Base-by-base conservation (phyloP, 768 basidiomycete genomes). In the Boletus subcaerulescens region DNA sequence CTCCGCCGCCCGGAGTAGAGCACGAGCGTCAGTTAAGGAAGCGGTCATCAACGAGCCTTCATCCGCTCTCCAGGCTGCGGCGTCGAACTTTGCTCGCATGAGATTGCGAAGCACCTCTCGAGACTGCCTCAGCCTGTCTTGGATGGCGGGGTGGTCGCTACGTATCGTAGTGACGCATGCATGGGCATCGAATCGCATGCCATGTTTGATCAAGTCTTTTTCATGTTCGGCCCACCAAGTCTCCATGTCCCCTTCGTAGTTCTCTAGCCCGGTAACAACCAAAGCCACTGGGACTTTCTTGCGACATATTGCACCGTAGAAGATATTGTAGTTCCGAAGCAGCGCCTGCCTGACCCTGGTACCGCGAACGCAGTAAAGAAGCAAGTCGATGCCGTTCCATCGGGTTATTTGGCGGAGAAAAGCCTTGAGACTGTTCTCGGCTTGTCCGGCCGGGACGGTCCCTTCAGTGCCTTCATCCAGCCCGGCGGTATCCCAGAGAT, bases 121-220 rank as follows among this genome's bases (percentile, higher is more conserved):
- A 44, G 66, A 67, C 14, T 62, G 58, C 40, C 45, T 33, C 24
- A 58, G 38, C 24, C 66, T 55, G 22, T 10, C 7, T 51, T 67
- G 65, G 45, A 67, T 62, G 29, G 62, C 62, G 20, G 65, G 57
- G 44, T 67, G 55, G 44, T 67, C 57, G 45, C 60, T 67, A 18
- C 11, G 58, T n/a, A 60, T 61, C 4, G 75, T 71, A 15, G 76
- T 77, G 48, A 78, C 65, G 49, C 78, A 79, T 10, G 73, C 77
- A 20, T 74, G 69, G 3, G 69, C 75, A 32, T 68, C 60, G 18
- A 76, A 76, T 10, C 55, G 45, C 65, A 78, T 77, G 13, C 65
- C 65, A 38, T 72, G 61, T 26, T 48, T 53, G 17, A 58, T 58
- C 50, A 78, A 69, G 13, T 55, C 53, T 32, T 58, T 52, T 55